Percentiles rank a stretch among this genome's conserved stretches.
Conservation (phyloP, 83 land plant genomes). For the Thuja plicata region DNA sequence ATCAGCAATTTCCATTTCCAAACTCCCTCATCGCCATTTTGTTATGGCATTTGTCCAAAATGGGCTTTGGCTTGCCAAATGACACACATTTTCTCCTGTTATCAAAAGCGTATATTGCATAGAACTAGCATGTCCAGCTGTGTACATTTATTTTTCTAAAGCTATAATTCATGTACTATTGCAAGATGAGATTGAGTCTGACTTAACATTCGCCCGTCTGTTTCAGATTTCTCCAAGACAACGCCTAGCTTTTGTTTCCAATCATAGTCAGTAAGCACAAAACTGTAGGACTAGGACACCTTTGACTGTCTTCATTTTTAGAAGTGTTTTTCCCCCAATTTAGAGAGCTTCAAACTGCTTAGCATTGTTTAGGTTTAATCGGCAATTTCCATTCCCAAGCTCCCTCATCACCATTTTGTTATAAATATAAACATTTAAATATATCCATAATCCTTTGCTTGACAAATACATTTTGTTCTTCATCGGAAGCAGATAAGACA, state of each 20-base stretch:
- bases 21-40: not conserved
- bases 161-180: not conserved
- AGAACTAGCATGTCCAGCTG: not conserved
- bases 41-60: not conserved
- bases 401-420: slow-evolving; percentile 3
- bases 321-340: not conserved
- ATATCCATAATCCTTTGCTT: not conserved
- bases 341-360: not conserved
- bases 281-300: not conserved
- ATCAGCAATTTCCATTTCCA: not conserved
- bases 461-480: not conserved
- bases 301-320: not conserved
- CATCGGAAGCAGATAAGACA: not conserved
- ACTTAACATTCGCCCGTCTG: not conserved
- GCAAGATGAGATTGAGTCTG: not conserved
- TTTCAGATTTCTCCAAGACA: not conserved
- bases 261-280: not conserved
- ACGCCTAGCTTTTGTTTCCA: not conserved
- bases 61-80: not conserved
- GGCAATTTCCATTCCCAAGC: not conserved
- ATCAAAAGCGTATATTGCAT: not conserved
- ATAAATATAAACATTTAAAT: not conserved
- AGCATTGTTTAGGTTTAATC: not conserved
- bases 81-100: not conserved
- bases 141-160: not conserved